Evolutionary conservation across 805 yeast species (phyloP), one percentile per base, ranked within the genome.

Genomic region (Priceomyces haplophilus): DNA sequence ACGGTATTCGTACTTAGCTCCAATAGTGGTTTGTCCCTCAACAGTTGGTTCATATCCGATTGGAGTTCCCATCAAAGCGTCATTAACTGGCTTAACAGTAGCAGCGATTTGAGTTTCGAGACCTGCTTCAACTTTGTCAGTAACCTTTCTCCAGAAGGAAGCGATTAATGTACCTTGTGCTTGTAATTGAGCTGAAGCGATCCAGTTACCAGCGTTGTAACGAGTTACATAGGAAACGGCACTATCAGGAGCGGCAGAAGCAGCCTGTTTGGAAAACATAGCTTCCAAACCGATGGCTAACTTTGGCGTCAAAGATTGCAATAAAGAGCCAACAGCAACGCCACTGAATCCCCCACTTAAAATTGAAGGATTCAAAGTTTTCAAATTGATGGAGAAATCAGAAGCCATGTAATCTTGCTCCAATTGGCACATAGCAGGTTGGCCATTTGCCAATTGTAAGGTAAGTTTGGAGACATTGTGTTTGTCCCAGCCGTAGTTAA

Each of bases 1-100:
- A 74, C 97, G 88, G 79, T 88, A 93, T 74, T 93, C 98, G 70
- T 91, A 91, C 73, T 91, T 93, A 58, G 96, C 96, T 70, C 97
- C 99, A 44, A 91, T 64, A 47, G 97, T 86, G 55, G 99, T 90
- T 58, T 79, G 78, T 61, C 96, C 98, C 62, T 91, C 97, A 46
- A 90, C 75, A 34, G 84, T 82, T 25, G 95, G 87, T 63, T 87
- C 88, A 55, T 82, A 79, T 47, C 91, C 90, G 50, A 86, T 80
- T 60, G 91, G 85, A 41, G 81, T 76, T 56, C 88, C 88, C 76
- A 83, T 75, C 66, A 86, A 74, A 38, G 84, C 80, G 64, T 83
- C 86, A 42, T 82, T 79, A 53, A 84, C 78, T 62, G 89, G 93
- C 52, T 73, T 74, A 73, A 85, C 74, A 50, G 82, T 75, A 33